A percentile compares a stretch with the other conserved stretches of the same genome.
These are phyloP conservation scores for Ophiorrhiza pumila DNA, from an alignment of 257 asterid genomes.

Conservation along the genomic window DNA sequence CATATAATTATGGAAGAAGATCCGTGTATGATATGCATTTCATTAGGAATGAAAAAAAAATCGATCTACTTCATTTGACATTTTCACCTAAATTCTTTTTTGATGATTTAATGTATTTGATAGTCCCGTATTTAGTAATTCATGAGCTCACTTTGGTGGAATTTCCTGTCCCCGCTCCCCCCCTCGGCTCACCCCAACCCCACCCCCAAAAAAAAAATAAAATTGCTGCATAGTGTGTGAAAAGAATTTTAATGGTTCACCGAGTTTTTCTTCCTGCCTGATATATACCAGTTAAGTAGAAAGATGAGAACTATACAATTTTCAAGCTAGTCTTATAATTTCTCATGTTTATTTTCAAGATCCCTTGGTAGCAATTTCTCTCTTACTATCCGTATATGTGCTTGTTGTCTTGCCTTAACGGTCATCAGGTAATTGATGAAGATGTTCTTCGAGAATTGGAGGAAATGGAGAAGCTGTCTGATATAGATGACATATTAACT, in stretches of 20 bases:
- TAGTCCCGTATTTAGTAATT: no score
- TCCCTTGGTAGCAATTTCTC: slow-evolving; percentile 3
- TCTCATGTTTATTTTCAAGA: neutral
- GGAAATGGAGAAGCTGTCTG: slow-evolving; percentile 84
- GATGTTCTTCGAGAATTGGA: slow-evolving; percentile 67
- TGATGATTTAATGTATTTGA: no score
- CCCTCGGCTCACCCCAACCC: neutral
- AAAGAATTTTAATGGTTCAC: neutral
- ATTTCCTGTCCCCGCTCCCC: neutral
- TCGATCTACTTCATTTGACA: neutral
- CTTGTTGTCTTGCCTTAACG: neutral
- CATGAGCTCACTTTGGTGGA: neutral
- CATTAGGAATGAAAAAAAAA: no score
- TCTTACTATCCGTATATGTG: neutral
- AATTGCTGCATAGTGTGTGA: neutral
- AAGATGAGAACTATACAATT: neutral
- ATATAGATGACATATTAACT: slow-evolving; percentile 74
- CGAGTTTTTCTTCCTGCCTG: neutral
- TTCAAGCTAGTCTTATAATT: neutral
- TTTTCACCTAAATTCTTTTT: neutral
- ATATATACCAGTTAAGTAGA: neutral
- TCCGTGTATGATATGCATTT: no score
- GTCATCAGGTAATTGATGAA: slow-evolving; percentile 60
- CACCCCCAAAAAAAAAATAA: neutral
- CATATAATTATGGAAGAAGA: neutral